These are phyloP conservation scores for Lactuca saligna DNA, from an alignment of 129 eudicot species.

Conservation along the genomic window DNA sequence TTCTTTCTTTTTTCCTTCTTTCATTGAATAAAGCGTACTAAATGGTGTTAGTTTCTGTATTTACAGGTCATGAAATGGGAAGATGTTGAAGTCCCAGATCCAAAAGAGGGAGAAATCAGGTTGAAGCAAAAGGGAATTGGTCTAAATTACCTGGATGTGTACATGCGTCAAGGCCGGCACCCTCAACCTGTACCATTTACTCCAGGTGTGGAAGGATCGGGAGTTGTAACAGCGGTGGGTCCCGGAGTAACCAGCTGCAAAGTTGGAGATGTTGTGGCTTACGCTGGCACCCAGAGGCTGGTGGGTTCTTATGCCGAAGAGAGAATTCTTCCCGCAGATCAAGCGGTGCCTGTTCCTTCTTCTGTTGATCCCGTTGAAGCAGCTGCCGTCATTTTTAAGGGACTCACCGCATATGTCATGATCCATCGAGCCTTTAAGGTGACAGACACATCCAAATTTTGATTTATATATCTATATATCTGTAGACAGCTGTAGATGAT, in stretches of 20 bases:
- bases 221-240: slow-evolving; percentile 66
- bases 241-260: slow-evolving; percentile 53
- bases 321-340: slow-evolving; percentile 65
- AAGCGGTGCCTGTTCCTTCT: slow-evolving; percentile 46
- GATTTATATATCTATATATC: too few species aligned
- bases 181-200: slow-evolving; percentile 50
- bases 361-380: too few species aligned
- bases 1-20: too few species aligned
- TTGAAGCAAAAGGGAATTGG: slow-evolving; percentile 63
- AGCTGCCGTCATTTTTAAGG: too few species aligned
- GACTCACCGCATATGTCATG: slow-evolving; percentile 41
- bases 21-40: too few species aligned
- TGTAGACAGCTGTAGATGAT: background rate
- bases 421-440: slow-evolving; percentile 32
- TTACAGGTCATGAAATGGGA: slow-evolving; percentile 68
- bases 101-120: too few species aligned
- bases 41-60: too few species aligned
- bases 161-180: slow-evolving; percentile 61
- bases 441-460: too few species aligned
- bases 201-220: slow-evolving; percentile 77
- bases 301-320: slow-evolving; percentile 72
- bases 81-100: slow-evolving; percentile 15
- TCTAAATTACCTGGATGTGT: slow-evolving; percentile 56
- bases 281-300: background rate
- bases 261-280: too few species aligned